phyloP scores from a whole-genome alignment of 805 yeast genomes.

The Komagataella pastoris region DNA sequence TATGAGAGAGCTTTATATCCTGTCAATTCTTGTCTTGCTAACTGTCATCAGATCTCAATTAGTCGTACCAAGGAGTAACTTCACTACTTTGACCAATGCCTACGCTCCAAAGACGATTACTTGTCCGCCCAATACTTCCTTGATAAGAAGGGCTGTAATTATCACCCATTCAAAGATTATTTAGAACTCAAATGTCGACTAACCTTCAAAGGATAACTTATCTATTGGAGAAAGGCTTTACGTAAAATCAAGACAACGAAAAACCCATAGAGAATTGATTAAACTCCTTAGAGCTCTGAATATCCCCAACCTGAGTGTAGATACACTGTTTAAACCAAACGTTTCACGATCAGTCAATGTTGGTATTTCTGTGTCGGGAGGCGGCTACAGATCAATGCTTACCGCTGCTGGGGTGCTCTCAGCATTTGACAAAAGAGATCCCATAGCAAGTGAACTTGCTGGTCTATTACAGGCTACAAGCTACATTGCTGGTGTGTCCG shows the following conservation, averaged over 20 bases:
- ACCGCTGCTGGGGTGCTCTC: slow-evolving; percentile 41
- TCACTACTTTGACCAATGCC: not conserved
- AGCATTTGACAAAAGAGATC: slow-evolving; percentile 35
- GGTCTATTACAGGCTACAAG: slow-evolving; percentile 41
- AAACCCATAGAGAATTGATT: not conserved
- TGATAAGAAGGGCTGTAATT: not conserved
- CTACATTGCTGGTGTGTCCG: slow-evolving; percentile 55
- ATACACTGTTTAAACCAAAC: not conserved
- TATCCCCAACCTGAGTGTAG: not conserved
- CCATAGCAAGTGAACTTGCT: slow-evolving; percentile 24
- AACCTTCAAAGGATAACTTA: not conserved
- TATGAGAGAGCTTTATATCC: not conserved
- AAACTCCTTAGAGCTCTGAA: not conserved
- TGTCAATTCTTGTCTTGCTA: not conserved
- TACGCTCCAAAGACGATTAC: not conserved
- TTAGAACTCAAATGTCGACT: not conserved
- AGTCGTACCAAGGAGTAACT: not conserved
- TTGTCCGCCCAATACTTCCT: not conserved
- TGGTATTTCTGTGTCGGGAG: slow-evolving; percentile 30
- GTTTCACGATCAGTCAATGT: not conserved
- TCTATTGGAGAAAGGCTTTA: not conserved
- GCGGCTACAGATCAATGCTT: slow-evolving; percentile 47
- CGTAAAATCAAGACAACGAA: not conserved
- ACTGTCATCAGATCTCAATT: not conserved
- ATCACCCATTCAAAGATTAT: not conserved